Conservation (phyloP, 2,329 filamentous ascomycete species). For the Immersiporthe knoxdaviesiana region DNA sequence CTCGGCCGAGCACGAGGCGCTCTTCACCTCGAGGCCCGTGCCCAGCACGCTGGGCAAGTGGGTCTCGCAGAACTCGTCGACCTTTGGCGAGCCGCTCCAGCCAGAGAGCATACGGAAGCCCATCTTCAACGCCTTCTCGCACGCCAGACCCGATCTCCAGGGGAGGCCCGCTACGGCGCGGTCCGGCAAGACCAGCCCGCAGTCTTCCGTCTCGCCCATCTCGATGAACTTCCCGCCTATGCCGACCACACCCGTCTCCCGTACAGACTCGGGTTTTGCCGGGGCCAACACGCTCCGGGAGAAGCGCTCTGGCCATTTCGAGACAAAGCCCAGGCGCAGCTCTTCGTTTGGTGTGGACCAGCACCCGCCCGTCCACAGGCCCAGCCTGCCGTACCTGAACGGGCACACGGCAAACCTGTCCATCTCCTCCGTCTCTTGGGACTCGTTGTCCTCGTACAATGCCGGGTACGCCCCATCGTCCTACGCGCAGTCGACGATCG, state of each 20-base stretch:
- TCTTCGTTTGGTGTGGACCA: slow-evolving; percentile 88
- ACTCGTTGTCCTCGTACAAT: slow-evolving; percentile 71
- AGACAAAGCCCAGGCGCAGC: slow-evolving; percentile 79
- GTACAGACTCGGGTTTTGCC: slow-evolving; percentile 90
- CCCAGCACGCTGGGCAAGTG: slow-evolving; percentile 80
- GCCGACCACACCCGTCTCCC: slow-evolving; percentile 78
- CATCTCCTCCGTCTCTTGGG: slow-evolving; percentile 62
- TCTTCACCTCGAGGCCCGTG: slow-evolving; percentile 74
- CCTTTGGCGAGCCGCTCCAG: slow-evolving; percentile 73
- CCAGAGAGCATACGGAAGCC: slow-evolving; percentile 58
- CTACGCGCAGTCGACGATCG: slow-evolving; percentile 83
- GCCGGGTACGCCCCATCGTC: slow-evolving; percentile 77
- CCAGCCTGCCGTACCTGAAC: slow-evolving; percentile 74
- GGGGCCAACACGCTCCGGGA: slow-evolving; percentile 84
- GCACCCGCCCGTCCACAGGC: slow-evolving; percentile 66
- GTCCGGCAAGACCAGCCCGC: slow-evolving; percentile 64
- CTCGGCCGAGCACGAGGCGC: slow-evolving; percentile 78
- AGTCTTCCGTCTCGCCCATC: slow-evolving; percentile 72
- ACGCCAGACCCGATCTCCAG: slow-evolving; percentile 70
- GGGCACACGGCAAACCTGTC: slow-evolving; percentile 64
- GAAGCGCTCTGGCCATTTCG: slow-evolving; percentile 90
- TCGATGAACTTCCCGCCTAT: slow-evolving; percentile 77
- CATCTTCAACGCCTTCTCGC: slow-evolving; percentile 89
- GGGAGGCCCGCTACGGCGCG: slow-evolving; percentile 80
- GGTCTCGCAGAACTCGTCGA: slow-evolving; percentile 85